phyloP scores from a whole-genome alignment of 331 rosid species.

The Quercus tomentella region DNA sequence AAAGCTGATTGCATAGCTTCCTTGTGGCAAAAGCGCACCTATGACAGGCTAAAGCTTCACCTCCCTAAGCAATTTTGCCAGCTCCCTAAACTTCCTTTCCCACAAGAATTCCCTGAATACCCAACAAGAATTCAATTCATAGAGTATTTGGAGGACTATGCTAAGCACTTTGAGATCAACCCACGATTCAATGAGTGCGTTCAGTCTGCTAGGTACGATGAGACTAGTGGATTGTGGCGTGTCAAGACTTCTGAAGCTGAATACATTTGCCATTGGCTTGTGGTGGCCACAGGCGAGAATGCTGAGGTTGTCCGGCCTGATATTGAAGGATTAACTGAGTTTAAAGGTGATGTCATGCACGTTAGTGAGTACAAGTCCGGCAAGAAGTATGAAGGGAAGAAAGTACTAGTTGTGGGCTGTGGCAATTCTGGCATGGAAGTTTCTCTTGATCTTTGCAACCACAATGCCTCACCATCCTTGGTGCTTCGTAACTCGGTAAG shows the following conservation, averaged over 20 bases:
- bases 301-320: slow-evolving; percentile 80
- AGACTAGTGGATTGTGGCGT: slow-evolving; percentile 87
- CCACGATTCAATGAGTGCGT: slow-evolving; percentile 86
- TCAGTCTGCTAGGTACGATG: slow-evolving; percentile 77
- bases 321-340: slow-evolving; percentile 59
- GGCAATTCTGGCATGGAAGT: slow-evolving; percentile 98
- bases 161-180: slow-evolving; percentile 62
- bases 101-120: slow-evolving; percentile 81
- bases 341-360: slow-evolving; percentile 61
- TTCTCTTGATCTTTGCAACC: slow-evolving; percentile 85
- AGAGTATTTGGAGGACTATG: slow-evolving; percentile 74
- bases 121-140: slow-evolving; percentile 83
- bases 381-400: slow-evolving; percentile 64
- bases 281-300: slow-evolving; percentile 98
- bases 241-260: slow-evolving; percentile 73
- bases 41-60: slow-evolving; percentile 89
- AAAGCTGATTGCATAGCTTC: slow-evolving; percentile 92
- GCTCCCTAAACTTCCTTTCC: slow-evolving; percentile 87
- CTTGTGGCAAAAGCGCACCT: slow-evolving; percentile 82
- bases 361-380: slow-evolving; percentile 90
- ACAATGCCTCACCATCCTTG: slow-evolving; percentile 76
- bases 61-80: slow-evolving; percentile 95
- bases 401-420: slow-evolving; percentile 89
- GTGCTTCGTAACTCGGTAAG: slow-evolving; percentile 84
- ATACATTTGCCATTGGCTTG: slow-evolving; percentile 91